These are phyloP conservation scores for Vicia sativa DNA, from an alignment of 306 rosid species.

Conservation along the genomic window DNA sequence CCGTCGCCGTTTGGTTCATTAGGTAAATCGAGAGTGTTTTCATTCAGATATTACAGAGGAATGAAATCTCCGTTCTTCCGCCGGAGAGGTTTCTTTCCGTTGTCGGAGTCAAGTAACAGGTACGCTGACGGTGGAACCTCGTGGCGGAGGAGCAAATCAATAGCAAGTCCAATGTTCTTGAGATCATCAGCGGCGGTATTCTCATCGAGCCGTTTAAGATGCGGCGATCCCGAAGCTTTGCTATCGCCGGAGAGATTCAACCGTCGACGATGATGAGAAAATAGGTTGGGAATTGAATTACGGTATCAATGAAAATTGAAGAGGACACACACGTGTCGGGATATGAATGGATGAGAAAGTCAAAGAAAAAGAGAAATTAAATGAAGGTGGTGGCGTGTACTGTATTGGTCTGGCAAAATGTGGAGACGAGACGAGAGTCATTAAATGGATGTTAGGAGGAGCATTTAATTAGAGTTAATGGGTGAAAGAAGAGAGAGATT, in stretches of 20 bases:
- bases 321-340: conserved; percentile 57
- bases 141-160: conserved; percentile 78
- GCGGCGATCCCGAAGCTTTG: conserved; percentile 98
- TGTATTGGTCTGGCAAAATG: conserved; percentile 49
- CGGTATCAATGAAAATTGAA: neutral
- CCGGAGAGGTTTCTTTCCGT: conserved; percentile 73
- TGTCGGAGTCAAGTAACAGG: conserved; percentile 82
- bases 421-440: conserved; percentile 32
- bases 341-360: conserved; percentile 21
- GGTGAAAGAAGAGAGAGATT: conserved; percentile 21
- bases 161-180: conserved; percentile 87
- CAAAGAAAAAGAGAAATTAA: conserved; percentile 38
- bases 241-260: conserved; percentile 91
- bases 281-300: neutral
- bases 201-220: conserved; percentile 83
- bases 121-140: conserved; percentile 70
- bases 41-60: conserved; percentile 79
- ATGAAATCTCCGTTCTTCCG: conserved; percentile 89
- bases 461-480: conserved; percentile 43
- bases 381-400: conserved; percentile 54
- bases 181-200: conserved; percentile 68
- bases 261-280: conserved; percentile 43
- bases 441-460: conserved; percentile 43
- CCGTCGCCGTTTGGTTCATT: conserved; percentile 82
- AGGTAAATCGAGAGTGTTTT: conserved; percentile 74